Evolutionary conservation across 2,329 filamentous ascomycete genomes (phyloP).

Genomic region (Rhynchosporium graminicola): DNA sequence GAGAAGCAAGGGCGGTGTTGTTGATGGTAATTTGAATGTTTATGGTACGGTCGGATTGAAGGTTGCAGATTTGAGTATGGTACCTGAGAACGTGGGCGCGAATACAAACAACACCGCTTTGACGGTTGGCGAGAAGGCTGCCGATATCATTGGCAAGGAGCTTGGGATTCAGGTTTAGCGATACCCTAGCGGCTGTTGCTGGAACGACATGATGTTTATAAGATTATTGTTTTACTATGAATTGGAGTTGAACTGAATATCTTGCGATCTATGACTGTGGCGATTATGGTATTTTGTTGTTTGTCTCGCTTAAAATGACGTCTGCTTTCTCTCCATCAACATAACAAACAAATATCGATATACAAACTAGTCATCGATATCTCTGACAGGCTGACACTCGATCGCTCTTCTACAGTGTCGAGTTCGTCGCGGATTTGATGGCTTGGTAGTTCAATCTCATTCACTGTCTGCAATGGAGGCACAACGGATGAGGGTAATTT

Average conservation of each 20-base stretch:
- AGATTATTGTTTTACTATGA: not conserved
- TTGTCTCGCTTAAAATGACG: no score
- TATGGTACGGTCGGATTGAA: conserved; percentile 45
- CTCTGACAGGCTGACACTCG: no score
- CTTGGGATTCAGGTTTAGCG: conserved; percentile 39
- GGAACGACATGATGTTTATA: not conserved
- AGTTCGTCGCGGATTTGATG: no score
- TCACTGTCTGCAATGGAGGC: no score
- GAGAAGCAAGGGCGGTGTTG: conserved; percentile 43
- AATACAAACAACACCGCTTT: conserved; percentile 51
- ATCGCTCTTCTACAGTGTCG: no score
- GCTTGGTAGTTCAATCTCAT: no score
- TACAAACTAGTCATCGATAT: no score
- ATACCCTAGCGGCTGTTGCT: not conserved
- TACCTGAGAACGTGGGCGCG: conserved; percentile 44
- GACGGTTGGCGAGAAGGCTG: conserved; percentile 45
- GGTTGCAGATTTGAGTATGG: conserved; percentile 45
- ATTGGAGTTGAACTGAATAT: not conserved
- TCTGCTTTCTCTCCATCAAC: no score
- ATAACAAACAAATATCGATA: no score
- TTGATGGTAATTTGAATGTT: conserved; percentile 44
- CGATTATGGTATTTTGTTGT: no score
- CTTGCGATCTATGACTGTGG: not conserved
- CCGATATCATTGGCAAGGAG: conserved; percentile 44
- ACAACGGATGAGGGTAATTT: no score